These are phyloP conservation scores for Angomonas desouzai DNA, from an alignment of 208 protist species.

Conservation along the genomic window DNA sequence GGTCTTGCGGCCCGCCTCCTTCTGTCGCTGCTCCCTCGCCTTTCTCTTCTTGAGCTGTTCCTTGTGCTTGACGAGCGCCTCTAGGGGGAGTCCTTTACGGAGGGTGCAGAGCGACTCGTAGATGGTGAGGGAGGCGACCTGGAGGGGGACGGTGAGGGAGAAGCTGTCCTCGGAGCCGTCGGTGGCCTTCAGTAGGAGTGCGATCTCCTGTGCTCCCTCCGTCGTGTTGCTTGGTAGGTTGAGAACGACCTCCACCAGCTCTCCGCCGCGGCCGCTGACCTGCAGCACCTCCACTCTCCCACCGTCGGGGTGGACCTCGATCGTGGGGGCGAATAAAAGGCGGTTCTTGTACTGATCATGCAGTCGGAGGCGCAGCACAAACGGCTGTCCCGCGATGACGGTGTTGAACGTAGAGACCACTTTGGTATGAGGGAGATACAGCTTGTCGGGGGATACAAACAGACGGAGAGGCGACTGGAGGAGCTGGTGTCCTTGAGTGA, in stretches of 20 bases:
- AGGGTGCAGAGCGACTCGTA: conserved; percentile 9
- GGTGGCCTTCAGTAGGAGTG: conserved; percentile 5
- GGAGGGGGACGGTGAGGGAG: conserved; percentile 21
- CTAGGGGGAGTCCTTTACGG: conserved; percentile 7
- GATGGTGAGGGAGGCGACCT: not conserved
- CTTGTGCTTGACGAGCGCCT: conserved; percentile 7
- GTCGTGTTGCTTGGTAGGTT: conserved; percentile 6
- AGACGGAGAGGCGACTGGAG: conserved; percentile 58
- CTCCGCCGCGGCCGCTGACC: not conserved
- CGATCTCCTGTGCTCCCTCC: conserved; percentile 5
- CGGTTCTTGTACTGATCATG: conserved; percentile 44
- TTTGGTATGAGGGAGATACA: conserved; percentile 30
- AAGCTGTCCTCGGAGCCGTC: not conserved
- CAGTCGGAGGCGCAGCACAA: conserved; percentile 40
- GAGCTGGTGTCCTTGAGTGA: conserved; percentile 58
- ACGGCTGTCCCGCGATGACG: conserved; percentile 46
- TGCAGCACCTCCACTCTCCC: conserved; percentile 13
- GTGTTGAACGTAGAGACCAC: conserved; percentile 44
- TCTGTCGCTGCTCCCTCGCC: not conserved
- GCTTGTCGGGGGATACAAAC: conserved; percentile 29
- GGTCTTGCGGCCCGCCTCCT: not conserved
- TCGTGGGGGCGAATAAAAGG: conserved; percentile 11
- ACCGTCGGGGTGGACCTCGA: conserved; percentile 1
- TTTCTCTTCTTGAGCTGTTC: not conserved
- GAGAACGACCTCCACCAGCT: conserved; percentile 15